These are phyloP conservation scores for Trametes maxima DNA, from an alignment of 768 basidiomycete genomes.

Conservation along the genomic window DNA sequence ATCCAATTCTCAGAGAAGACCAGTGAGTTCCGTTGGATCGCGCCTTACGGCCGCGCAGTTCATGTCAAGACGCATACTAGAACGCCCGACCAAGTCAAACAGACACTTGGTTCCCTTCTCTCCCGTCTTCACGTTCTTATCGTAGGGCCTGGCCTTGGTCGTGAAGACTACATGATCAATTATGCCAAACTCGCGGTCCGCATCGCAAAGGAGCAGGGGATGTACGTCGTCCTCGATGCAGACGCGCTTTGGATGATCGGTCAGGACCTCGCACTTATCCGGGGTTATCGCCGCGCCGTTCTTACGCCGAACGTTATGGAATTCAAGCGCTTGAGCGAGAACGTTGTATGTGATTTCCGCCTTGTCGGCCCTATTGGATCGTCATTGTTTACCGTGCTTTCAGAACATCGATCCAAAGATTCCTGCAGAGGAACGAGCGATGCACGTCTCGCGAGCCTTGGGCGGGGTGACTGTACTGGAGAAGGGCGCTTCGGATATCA, in stretches of 20 bases:
- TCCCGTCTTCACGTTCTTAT: constrained; percentile 90
- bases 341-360: constrained; percentile 50
- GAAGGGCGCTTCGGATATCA: constrained; percentile 83
- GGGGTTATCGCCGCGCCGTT: constrained; percentile 85
- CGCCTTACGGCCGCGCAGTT: constrained; percentile 1
- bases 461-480: constrained; percentile 90
- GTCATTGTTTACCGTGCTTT: background rate
- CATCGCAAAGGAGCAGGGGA: constrained; percentile 71
- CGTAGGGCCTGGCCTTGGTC: constrained; percentile 92
- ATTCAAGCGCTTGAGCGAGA: constrained; percentile 82
- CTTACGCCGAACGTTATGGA: constrained; percentile 95
- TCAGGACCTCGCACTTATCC: constrained; percentile 69
- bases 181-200: constrained; percentile 76
- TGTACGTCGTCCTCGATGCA: constrained; percentile 94
- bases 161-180: constrained; percentile 86
- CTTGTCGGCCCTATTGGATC: background rate
- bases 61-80: constrained; percentile 36
- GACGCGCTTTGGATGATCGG: constrained; percentile 88
- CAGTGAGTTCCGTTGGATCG: constrained; percentile 45
- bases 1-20: constrained; percentile 81
- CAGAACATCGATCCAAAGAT: constrained; percentile 55
- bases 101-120: constrained; percentile 67
- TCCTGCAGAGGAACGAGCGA: constrained; percentile 60
- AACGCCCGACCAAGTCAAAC: constrained; percentile 47
- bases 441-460: constrained; percentile 67